Base-by-base conservation (phyloP, 2,329 filamentous ascomycete species). In the Ceratocystis papillata region DNA sequence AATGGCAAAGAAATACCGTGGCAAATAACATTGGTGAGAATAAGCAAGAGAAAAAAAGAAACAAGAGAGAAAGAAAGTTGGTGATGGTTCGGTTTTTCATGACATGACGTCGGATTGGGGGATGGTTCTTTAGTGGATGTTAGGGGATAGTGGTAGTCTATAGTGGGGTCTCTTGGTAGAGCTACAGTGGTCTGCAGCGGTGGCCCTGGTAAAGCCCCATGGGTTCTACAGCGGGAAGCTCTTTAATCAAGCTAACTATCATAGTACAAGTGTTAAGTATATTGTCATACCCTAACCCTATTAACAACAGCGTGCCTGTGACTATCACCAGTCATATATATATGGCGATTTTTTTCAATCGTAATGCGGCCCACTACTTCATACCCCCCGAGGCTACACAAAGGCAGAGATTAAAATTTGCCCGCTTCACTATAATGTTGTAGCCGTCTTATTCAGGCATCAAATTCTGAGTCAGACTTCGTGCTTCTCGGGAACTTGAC, bases 391-490 rank as follows among this genome's bases (percentile, higher is more conserved):
- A 50, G 20, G 46, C 22, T 50, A 22, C n/a, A 50, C 17, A 50
- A 50, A 22, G 46, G n/a, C 46, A n/a, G 22, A 50, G 12, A 10
- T n/a, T 22, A n/a, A 33, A 33, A 33, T 33, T 1, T 57, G 53
- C 15, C 53, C 2, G 28, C 53, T 33, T 12, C 2, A 6, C 55
- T 59, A 6, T 8, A 41, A 41, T 12, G 10, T 12, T 41, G 37
- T 30, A 59, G n/a, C 48, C 22, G 48, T 53, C 20, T 37, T 59
- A 59, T 59, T n/a, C 55, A 59, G 55, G 55, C 55, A 59, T 59
- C 55, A 37, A 59, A 28, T 59, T 30, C 7, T 59, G 55, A 37
- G 55, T 59, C 28, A 59, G 10, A 17, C 10, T 17, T 37, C 17
- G 22, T 5, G 12, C 28, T 22, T 22, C 46, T n/a, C 10, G 12